Percentiles rank a stretch among this genome's conserved stretches.
Conservation (phyloP, 768 basidiomycete genomes). For the Cystofilobasidium capitatum region DNA sequence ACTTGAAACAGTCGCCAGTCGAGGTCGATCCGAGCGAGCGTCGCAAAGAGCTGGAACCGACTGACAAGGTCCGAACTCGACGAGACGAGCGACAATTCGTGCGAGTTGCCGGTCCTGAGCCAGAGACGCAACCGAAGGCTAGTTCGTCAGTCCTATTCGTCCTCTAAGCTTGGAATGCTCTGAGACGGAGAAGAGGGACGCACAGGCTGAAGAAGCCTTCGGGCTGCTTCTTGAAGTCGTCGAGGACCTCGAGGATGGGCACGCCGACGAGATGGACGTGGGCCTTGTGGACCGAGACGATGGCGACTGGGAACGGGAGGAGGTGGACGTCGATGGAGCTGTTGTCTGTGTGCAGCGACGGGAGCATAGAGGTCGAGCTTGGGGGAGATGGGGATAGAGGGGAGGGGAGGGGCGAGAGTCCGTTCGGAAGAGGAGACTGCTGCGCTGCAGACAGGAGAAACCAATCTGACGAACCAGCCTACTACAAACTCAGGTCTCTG, state of each 20-base stretch:
- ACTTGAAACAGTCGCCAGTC: neutral
- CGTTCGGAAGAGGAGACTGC: too few relatives aligned
- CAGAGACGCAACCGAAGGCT: neutral
- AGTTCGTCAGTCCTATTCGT: neutral
- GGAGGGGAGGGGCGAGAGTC: too few relatives aligned
- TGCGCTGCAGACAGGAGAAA: too few relatives aligned
- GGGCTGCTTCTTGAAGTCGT: neutral
- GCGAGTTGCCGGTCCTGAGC: constrained; percentile 3
- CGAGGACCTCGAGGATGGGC: neutral
- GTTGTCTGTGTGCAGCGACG: neutral
- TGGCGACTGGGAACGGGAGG: neutral
- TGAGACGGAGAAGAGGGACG: neutral
- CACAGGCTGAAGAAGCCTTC: neutral
- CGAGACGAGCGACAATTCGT: neutral
- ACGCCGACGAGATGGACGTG: neutral
- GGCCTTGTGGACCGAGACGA: neutral
- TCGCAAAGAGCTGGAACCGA: neutral
- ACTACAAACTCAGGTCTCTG: too few relatives aligned
- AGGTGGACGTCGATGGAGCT: neutral
- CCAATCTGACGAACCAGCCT: too few relatives aligned
- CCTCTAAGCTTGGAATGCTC: neutral
- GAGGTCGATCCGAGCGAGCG: neutral
- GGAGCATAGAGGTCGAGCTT: neutral
- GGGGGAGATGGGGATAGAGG: too few relatives aligned
- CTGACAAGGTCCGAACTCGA: neutral